Evolutionary conservation across 257 asterid species (phyloP).

Genomic region (Jacaranda mimosifolia): DNA sequence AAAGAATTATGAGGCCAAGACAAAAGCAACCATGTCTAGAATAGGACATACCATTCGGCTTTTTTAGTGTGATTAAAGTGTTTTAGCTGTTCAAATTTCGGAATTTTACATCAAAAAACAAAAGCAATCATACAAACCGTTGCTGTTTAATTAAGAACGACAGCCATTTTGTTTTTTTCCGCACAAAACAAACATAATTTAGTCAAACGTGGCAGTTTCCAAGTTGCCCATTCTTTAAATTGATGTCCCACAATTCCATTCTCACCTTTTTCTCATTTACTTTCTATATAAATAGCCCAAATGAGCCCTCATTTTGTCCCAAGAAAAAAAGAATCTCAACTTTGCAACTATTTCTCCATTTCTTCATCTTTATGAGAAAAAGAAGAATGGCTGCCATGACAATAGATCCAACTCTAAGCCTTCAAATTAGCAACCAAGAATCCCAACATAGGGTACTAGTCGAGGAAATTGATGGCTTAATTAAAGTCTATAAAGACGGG

Average conservation of each 20-base stretch:
- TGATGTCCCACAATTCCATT: slow-evolving; percentile 40
- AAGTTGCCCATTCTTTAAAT: slow-evolving; percentile 18
- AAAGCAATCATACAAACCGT: not conserved
- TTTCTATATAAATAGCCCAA: slow-evolving; percentile 43
- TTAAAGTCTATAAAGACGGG: slow-evolving; percentile 74
- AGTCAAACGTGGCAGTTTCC: slow-evolving; percentile 33
- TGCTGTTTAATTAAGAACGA: not conserved
- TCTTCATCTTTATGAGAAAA: slow-evolving; percentile 13
- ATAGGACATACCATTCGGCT: not conserved
- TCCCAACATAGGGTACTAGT: slow-evolving; percentile 41
- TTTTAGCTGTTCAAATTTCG: not conserved
- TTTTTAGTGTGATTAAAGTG: not conserved
- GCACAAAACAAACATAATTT: not conserved
- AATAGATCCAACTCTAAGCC: slow-evolving; percentile 49
- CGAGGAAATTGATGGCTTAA: slow-evolving; percentile 77
- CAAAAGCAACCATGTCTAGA: not conserved
- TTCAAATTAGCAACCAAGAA: slow-evolving; percentile 45
- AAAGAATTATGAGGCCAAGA: too few species aligned
- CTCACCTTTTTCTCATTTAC: slow-evolving; percentile 38
- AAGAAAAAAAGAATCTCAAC: not conserved
- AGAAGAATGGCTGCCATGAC: slow-evolving; percentile 58
- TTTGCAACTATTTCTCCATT: not conserved
- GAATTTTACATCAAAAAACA: not conserved
- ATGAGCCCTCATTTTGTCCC: slow-evolving; percentile 4
- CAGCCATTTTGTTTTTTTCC: not conserved